These are phyloP conservation scores for Pseudogymnoascus sp. DNA, from an alignment of 2,329 filamentous ascomycete species.

Conservation along the genomic window DNA sequence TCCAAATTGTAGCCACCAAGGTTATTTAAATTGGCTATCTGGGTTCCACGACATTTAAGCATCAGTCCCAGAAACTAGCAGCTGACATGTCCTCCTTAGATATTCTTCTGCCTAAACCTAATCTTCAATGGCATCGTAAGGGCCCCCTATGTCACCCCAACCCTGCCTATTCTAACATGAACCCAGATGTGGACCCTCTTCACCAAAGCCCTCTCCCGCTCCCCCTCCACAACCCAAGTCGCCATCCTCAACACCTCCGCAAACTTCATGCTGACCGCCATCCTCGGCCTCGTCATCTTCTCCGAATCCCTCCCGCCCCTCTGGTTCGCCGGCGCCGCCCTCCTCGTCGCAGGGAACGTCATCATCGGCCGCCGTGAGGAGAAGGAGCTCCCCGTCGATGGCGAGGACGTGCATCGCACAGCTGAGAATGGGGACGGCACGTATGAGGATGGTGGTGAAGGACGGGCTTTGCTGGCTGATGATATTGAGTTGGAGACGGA, in stretches of 20 bases:
- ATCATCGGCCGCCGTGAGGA: conserved; percentile 68
- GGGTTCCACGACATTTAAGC: background rate
- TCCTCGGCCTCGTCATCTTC: conserved; percentile 65
- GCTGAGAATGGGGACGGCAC: background rate
- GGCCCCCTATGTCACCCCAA: conserved; percentile 22
- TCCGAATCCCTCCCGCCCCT: conserved; percentile 61
- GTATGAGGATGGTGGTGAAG: conserved; percentile 5
- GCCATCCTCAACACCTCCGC: conserved; percentile 75
- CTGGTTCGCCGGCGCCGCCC: conserved; percentile 68
- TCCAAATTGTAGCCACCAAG: background rate
- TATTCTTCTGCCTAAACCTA: conserved; percentile 69
- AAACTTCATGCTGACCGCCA: conserved; percentile 72
- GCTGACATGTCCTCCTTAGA: conserved; percentile 17
- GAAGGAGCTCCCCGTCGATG: conserved; percentile 18
- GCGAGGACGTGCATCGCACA: background rate
- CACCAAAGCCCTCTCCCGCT: conserved; percentile 66
- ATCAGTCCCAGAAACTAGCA: background rate
- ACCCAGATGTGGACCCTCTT: conserved; percentile 73
- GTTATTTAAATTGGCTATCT: background rate
- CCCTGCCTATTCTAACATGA: background rate
- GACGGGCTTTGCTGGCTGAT: conserved; percentile 8
- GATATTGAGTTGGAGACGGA: conserved; percentile 10
- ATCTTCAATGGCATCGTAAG: conserved; percentile 63
- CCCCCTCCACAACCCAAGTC: conserved; percentile 70
- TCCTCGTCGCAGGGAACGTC: conserved; percentile 70